Evolutionary conservation across 2,329 filamentous ascomycete genomes (phyloP), one percentile per base, ranked within the genome.

Genomic region (Nannizzia gypsea): DNA sequence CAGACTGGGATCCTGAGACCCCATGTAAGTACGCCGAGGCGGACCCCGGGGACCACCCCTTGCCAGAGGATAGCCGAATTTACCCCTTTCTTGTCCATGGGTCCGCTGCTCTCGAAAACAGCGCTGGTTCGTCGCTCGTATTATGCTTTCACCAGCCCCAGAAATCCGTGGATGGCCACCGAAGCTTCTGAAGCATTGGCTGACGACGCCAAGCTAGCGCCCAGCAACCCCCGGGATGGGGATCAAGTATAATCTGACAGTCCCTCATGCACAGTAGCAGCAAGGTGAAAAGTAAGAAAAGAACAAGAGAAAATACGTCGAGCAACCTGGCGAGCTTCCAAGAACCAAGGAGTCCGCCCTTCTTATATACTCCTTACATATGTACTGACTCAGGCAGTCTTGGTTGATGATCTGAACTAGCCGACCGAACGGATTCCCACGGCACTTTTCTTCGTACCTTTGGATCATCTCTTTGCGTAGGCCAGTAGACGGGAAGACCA

Each of bases 351-450:
- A 54, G 15, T 34, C 50, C 8, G 50, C 50, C 13, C 50, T 31
- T 20, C 26, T 54, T 54, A 54, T 54, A 54, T 54, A 31, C 36
- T 40, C 15, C 38, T 36, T 13, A 52, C 46, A 22, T 50, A 50
- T 11, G 31, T 36, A 54, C 50, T 54, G 50, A 54, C 50, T 54
- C 50, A 34, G 50, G 50, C 28, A 36, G 28, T 34, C 50, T 54
- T 54, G 50, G 50, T 54, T n/a, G 50, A 60, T 48, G 58, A 58
- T 56, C 54, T 54, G 46, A 56, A 58, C 11, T 57, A 55, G 50
- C 17, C 54, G 17, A 36, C 42, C 31, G 57, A 42, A 58, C 28
- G 55, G 56, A 46, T 56, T 46, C 17, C n/a, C 24, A 26, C 56
- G 38, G 28, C 22, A 17, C 22, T 22, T 28, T 56, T n/a, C 3